Evolutionary conservation across 768 basidiomycete species (phyloP), one percentile per base, ranked within the genome.

Genomic region (Trametes cingulata): DNA sequence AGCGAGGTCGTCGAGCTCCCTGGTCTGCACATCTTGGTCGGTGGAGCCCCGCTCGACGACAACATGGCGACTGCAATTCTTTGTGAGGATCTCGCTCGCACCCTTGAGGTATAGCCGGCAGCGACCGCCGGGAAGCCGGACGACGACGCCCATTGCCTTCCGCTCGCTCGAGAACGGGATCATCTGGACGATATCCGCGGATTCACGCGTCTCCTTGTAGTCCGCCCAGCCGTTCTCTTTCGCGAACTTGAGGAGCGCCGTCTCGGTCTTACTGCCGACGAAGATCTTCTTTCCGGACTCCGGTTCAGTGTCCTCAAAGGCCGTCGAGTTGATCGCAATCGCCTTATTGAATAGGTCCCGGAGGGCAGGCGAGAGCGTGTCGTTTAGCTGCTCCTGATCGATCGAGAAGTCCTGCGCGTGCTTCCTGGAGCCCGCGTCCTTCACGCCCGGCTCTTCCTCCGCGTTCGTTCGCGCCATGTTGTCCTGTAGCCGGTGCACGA

Each of bases 221-320:
- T 85, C 76, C 7, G 76, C 73, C 94, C 95, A 98, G 14, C 80
- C 77, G 41, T 90, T 84, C 33, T 90, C 86, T 76, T 90, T 86
- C 13, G 90, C 91, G 63, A 98, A 93, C 65, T 85, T 81, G 15
- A 98, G 78, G 17, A 98, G 80, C 1, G 95, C 95, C 1, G 90
- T 93, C 77, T 98, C 96, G 1, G 96, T 98, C 81, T 98, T 98
- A 77, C 85, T 91, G 12, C 96, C 96, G 48, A 97, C 80, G 69
- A 98, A 95, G 22, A 82, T 73, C 19, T 69, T 57, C 64, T 84
- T 75, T 27, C 82, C 85, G 1, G 81, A 83, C 51, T 84, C 85
- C 12, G 82, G 75, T 66, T 91, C 82, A 29, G 67, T 71, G 67
- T 95, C 93, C 75, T 96, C 90, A 73, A 98, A 98, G 12, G 96